These are phyloP conservation scores for Tulasnella sp. DNA, from an alignment of 768 basidiomycete species.

Conservation along the genomic window DNA sequence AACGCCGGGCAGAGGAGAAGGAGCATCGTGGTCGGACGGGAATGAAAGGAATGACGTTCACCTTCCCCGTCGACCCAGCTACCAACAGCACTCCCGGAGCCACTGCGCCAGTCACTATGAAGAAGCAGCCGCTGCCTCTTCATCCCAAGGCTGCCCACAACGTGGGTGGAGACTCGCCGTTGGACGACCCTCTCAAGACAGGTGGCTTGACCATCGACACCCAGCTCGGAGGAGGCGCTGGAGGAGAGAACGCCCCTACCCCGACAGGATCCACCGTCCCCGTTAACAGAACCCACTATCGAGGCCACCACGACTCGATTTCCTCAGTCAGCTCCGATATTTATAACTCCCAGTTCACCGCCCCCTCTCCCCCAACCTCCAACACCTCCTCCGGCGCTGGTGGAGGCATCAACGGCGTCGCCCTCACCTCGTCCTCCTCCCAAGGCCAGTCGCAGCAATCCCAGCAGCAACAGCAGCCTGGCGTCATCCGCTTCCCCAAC, in stretches of 20 bases:
- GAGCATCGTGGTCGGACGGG: conserved; percentile 57
- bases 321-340: conserved; percentile 19
- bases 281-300: conserved; percentile 20
- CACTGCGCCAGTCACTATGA: conserved; percentile 7
- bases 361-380: conserved; percentile 26
- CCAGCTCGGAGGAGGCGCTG: not conserved
- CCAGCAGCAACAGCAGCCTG: conserved; percentile 1
- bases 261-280: conserved; percentile 32
- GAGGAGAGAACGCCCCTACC: conserved; percentile 25
- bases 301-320: conserved; percentile 44
- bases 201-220: conserved; percentile 21
- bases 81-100: conserved; percentile 26
- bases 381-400: conserved; percentile 16
- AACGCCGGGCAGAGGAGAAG: conserved; percentile 73
- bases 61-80: conserved; percentile 77
- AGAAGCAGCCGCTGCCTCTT: conserved; percentile 10
- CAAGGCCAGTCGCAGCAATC: conserved; percentile 12
- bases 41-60: conserved; percentile 87
- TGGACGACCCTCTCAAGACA: not conserved
- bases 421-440: conserved; percentile 1
- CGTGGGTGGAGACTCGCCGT: not conserved
- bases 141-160: conserved; percentile 2
- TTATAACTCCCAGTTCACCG: conserved; percentile 6
- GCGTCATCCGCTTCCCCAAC: conserved; percentile 58
- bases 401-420: conserved; percentile 18